Percentiles rank a stretch among this genome's conserved stretches.
Conservation (phyloP, 176 grass and related monocot genomes). For the Alopecurus myosuroides region DNA sequence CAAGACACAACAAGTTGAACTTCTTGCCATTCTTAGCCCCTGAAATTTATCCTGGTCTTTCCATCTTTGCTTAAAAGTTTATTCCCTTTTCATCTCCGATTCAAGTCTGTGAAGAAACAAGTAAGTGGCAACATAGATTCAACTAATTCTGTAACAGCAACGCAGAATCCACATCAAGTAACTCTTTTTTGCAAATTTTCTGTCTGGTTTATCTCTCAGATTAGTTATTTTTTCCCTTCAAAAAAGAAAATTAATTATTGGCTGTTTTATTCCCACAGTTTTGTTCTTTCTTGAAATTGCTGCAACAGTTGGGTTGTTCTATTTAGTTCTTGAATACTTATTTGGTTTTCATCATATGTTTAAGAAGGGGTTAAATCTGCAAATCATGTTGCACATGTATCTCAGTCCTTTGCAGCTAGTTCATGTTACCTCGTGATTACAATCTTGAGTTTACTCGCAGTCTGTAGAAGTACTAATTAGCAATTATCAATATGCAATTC, state of each 20-base stretch:
- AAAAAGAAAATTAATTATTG: not conserved
- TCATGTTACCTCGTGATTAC: slow-evolving; percentile 7
- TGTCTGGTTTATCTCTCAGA: not conserved
- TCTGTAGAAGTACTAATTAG: not conserved
- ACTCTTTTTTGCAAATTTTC: slow-evolving; percentile 3
- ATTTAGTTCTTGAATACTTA: not conserved
- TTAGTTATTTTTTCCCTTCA: not conserved
- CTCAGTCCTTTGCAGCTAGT: not conserved
- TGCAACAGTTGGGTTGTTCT: slow-evolving; percentile 14
- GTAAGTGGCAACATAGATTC: slow-evolving; percentile 22
- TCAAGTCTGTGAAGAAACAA: slow-evolving; percentile 14
- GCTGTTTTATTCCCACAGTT: not conserved
- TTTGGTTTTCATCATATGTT: not conserved
- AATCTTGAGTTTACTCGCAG: not conserved
- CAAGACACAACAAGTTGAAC: not conserved
- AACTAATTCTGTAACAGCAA: not conserved
- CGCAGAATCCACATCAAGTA: not conserved
- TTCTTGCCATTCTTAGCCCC: not conserved
- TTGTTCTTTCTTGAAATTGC: not conserved
- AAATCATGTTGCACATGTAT: slow-evolving; percentile 1
- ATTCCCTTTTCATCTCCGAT: not conserved
- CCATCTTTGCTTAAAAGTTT: not conserved
- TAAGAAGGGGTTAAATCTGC: not conserved
- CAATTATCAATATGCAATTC: not conserved
- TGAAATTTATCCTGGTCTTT: not conserved